Conservation (phyloP, 2,329 filamentous ascomycete species). For the Monosporascus sp. region DNA sequence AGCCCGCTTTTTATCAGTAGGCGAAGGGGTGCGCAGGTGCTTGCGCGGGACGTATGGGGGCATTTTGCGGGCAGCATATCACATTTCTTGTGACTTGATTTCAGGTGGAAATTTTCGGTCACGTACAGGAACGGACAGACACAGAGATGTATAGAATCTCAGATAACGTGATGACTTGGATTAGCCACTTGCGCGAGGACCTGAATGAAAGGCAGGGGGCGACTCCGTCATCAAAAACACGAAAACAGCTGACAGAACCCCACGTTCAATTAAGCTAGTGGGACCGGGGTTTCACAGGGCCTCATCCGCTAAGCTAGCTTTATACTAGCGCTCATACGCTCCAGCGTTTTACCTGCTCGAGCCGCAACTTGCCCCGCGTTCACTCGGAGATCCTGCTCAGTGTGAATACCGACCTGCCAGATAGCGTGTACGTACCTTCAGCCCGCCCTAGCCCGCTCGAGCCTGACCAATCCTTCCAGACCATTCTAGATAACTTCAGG, state of each 20-base stretch:
- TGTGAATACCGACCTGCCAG: too few species aligned
- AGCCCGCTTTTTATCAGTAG: conserved; percentile 24
- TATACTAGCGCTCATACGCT: not conserved
- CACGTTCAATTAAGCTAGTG: not conserved
- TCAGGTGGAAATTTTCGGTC: too few species aligned
- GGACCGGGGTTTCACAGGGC: not conserved
- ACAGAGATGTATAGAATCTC: not conserved
- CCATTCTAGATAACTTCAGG: not conserved
- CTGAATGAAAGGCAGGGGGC: too few species aligned
- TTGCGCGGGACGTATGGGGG: conserved; percentile 65
- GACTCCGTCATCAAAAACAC: conserved; percentile 24
- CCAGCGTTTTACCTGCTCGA: too few species aligned
- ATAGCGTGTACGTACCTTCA: too few species aligned
- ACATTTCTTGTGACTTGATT: not conserved
- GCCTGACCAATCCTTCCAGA: not conserved
- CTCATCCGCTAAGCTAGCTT: not conserved
- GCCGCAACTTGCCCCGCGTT: not conserved
- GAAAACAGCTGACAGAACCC: conserved; percentile 20
- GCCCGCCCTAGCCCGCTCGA: too few species aligned
- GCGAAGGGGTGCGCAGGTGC: conserved; percentile 48
- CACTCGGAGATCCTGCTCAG: not conserved
- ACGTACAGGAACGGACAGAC: too few species aligned
- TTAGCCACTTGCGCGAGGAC: too few species aligned
- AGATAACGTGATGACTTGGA: not conserved
- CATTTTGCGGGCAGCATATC: conserved; percentile 40